Evolutionary conservation across 1,284 basidiomycete genomes (phyloP).

Genomic region (Cerrena zonata): DNA sequence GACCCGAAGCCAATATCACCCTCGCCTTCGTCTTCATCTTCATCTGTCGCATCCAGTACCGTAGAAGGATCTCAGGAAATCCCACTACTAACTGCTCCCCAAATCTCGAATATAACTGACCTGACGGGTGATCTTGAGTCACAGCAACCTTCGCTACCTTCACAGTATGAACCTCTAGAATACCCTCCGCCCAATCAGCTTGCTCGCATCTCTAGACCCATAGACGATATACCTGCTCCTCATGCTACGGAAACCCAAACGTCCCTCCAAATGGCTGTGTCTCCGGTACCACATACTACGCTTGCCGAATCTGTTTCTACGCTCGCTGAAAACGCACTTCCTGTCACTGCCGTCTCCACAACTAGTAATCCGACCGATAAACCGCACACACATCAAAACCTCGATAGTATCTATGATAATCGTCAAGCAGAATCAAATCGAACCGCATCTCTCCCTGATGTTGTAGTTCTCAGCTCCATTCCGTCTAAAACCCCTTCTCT

Average conservation of each 20-base stretch:
- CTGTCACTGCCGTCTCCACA: neutral
- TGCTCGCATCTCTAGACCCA: neutral
- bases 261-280: neutral
- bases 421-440: too few relatives aligned
- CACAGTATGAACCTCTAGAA: neutral
- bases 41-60: neutral
- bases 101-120: neutral
- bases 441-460: neutral
- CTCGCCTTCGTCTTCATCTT: neutral
- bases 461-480: neutral
- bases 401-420: neutral
- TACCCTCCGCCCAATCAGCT: neutral
- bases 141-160: neutral
- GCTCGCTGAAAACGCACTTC: neutral
- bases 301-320: too few relatives aligned
- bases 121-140: neutral
- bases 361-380: neutral
- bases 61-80: neutral
- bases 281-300: too few relatives aligned
- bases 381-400: neutral
- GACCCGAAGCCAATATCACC: neutral
- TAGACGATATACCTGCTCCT: neutral
- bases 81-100: neutral
- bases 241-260: neutral
- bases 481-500: neutral